Conservation (phyloP, 169 alveolate species). For the Eimeria sp. region DNA sequence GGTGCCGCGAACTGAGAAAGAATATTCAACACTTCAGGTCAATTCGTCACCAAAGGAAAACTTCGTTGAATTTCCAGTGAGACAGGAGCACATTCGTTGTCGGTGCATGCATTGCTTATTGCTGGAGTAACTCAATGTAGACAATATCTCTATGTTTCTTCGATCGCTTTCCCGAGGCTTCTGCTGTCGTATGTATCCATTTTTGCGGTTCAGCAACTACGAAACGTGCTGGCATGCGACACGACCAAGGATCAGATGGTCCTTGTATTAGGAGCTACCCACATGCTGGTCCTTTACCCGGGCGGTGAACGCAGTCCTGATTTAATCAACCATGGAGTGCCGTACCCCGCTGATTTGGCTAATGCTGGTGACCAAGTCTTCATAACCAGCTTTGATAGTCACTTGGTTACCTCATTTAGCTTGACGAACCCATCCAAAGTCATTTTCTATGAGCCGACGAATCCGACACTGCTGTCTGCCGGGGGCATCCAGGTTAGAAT, state of each 20-base stretch:
- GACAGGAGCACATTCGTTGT: background rate
- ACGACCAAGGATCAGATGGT: conserved; percentile 40
- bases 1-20: conserved; percentile 3
- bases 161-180: background rate
- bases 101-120: background rate
- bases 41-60: conserved; percentile 18
- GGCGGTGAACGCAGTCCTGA: background rate
- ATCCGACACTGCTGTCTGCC: conserved; percentile 74
- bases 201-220: conserved; percentile 27
- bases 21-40: conserved; percentile 1
- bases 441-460: conserved; percentile 44
- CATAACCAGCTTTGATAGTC: conserved; percentile 69
- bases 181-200: background rate
- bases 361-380: conserved; percentile 48
- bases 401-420: conserved; percentile 44
- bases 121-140: background rate
- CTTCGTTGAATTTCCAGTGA: conserved; percentile 10
- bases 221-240: conserved; percentile 72
- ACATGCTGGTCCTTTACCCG: conserved; percentile 35
- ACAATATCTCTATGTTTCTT: background rate
- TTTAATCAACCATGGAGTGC: conserved; percentile 34
- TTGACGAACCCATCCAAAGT: conserved; percentile 14
- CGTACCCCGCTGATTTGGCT: conserved; percentile 71
- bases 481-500: conserved; percentile 77
- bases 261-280: conserved; percentile 64